A percentile compares a stretch with the other conserved stretches of the same genome.
phyloP scores from a whole-genome alignment of 208 protist genomes.

The Crithidia fasciculata region DNA sequence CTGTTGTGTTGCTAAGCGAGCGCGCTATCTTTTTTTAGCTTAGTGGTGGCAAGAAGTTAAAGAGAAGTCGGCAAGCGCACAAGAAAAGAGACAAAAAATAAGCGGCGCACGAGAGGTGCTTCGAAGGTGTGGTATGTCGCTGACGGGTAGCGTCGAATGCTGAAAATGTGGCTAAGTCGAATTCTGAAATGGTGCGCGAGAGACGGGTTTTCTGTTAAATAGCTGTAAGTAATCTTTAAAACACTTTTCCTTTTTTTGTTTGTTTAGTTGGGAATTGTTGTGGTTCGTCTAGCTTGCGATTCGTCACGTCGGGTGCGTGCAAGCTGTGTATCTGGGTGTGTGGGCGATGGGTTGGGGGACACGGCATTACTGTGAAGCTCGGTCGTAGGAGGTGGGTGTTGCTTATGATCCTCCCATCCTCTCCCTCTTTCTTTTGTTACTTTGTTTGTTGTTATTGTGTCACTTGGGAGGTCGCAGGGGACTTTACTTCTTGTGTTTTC shows the following conservation, averaged over 20 bases:
- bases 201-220: neutral
- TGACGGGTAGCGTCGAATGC: too few relatives aligned
- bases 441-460: neutral
- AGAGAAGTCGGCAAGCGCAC: neutral
- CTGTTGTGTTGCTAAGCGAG: too few relatives aligned
- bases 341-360: too few relatives aligned
- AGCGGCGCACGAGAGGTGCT: too few relatives aligned
- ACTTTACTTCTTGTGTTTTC: neutral
- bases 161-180: too few relatives aligned
- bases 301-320: neutral
- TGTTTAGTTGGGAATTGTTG: neutral
- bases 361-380: too few relatives aligned
- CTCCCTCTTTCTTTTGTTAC: neutral
- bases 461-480: neutral
- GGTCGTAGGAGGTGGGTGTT: neutral
- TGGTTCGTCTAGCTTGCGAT: neutral
- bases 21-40: too few relatives aligned
- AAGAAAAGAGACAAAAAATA: slow-evolving; percentile 15
- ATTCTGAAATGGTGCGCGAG: too few relatives aligned
- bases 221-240: neutral
- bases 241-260: slow-evolving; percentile 1
- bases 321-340: slow-evolving; percentile 6
- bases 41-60: neutral
- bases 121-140: too few relatives aligned
- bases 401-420: neutral